Evolutionary conservation across 139 green algal species (phyloP).

Genomic region (Micractinium conductrix): DNA sequence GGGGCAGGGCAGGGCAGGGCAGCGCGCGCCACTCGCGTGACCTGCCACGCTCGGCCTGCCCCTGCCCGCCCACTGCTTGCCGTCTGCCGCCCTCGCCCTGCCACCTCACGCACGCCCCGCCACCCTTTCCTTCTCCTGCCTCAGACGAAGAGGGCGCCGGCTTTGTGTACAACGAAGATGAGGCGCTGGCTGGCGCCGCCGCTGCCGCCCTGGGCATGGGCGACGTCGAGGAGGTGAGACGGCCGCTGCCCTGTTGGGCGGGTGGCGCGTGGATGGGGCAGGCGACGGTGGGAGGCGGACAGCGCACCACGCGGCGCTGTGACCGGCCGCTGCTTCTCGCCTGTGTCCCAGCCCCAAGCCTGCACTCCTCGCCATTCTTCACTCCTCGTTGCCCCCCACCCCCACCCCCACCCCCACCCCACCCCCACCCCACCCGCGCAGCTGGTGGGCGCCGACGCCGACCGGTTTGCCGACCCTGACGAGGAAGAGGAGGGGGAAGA

Average conservation of each 20-base stretch:
- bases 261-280: neutral
- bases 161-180: slow-evolving; percentile 41
- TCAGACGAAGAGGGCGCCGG: slow-evolving; percentile 8
- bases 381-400: neutral
- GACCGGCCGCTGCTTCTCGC: no score
- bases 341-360: neutral
- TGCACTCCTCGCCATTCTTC: neutral
- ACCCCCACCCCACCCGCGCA: neutral
- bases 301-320: no score
- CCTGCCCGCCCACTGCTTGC: no score
- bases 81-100: no score
- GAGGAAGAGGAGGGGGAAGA: neutral
- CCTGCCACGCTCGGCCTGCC: no score
- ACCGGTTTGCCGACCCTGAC: slow-evolving; percentile 32
- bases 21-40: no score
- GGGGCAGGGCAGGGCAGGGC: no score
- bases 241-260: neutral
- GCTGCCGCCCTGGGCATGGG: neutral
- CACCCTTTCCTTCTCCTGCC: neutral
- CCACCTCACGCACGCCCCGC: no score
- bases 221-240: slow-evolving; percentile 30
- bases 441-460: slow-evolving; percentile 22
- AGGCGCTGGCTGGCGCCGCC: slow-evolving; percentile 29
- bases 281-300: neutral
- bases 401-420: neutral